Evolutionary conservation across 2,329 filamentous ascomycete genomes (phyloP).

Genomic region (Sarocladiaceae sp.): DNA sequence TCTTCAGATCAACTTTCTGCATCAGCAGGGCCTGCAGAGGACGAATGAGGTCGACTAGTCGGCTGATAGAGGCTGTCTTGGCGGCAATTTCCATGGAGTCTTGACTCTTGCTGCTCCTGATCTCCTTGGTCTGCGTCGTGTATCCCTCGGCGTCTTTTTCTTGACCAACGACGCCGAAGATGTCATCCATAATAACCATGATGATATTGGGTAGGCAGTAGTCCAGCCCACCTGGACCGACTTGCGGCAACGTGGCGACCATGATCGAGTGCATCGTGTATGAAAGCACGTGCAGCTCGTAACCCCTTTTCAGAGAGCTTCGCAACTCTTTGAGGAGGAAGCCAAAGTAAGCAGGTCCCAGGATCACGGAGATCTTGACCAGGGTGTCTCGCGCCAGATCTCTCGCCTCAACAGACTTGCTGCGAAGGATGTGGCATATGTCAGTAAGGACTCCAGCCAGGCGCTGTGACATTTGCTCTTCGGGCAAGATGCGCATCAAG

Average conservation of each 20-base stretch:
- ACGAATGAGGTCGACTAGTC: constrained; percentile 69
- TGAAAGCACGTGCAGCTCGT: constrained; percentile 91
- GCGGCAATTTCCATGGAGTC: constrained; percentile 95
- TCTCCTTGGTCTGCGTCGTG: constrained; percentile 91
- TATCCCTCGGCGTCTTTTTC: constrained; percentile 98
- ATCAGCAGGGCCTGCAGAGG: constrained; percentile 76
- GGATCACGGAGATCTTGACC: constrained; percentile 72
- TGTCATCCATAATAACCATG: constrained; percentile 91
- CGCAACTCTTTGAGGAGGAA: constrained; percentile 92
- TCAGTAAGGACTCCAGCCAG: constrained; percentile 85
- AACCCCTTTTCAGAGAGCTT: constrained; percentile 76
- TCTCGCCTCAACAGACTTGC: constrained; percentile 80
- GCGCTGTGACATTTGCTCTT: constrained; percentile 65
- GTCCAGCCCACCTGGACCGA: constrained; percentile 79
- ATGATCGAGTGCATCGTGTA: constrained; percentile 93
- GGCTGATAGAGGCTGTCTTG: constrained; percentile 70
- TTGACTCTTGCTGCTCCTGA: constrained; percentile 97
- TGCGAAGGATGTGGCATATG: constrained; percentile 87
- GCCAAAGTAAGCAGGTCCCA: constrained; percentile 79
- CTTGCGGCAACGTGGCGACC: constrained; percentile 66
- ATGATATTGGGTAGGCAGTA: constrained; percentile 79
- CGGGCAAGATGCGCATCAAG: constrained; percentile 74
- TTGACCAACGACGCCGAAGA: constrained; percentile 86
- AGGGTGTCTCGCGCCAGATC: constrained; percentile 89
- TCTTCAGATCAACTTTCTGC: constrained; percentile 78